Evolutionary conservation across 2,329 filamentous ascomycete genomes (phyloP).

Genomic region (Phialophora chinensis): DNA sequence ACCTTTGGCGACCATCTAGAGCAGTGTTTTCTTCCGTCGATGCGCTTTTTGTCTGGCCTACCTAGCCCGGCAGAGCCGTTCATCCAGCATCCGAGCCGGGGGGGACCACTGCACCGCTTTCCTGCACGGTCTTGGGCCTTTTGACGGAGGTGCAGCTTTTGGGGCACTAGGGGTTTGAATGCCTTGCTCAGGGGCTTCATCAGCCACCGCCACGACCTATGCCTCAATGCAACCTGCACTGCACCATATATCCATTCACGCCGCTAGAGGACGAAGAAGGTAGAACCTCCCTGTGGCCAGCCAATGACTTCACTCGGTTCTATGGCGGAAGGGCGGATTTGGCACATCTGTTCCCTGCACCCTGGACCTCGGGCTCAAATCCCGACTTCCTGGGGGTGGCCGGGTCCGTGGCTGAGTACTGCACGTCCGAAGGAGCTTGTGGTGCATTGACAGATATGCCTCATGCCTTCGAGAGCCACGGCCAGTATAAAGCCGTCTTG

Average conservation of each 20-base stretch:
- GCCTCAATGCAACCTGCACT: not conserved
- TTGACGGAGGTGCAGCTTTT: not conserved
- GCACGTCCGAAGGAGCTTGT: not conserved
- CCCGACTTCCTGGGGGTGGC: not conserved
- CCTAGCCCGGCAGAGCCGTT: not conserved
- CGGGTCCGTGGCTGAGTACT: not conserved
- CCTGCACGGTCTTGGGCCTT: not conserved
- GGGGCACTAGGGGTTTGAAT: not conserved
- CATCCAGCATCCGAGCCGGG: not conserved
- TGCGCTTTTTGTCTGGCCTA: not conserved
- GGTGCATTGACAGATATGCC: not conserved
- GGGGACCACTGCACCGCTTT: not conserved
- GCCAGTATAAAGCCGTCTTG: not conserved
- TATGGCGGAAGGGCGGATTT: not conserved
- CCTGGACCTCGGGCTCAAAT: not conserved
- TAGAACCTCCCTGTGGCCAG: not conserved
- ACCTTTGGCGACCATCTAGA: not conserved
- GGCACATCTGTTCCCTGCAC: not conserved
- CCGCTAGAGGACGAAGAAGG: not conserved
- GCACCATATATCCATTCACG: not conserved
- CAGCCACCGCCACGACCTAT: not conserved
- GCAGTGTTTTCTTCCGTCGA: not conserved
- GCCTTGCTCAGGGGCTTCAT: not conserved
- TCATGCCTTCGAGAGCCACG: not conserved
- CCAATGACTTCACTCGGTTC: not conserved